phyloP scores from a whole-genome alignment of 2,329 filamentous ascomycete species.

The Pseudonectria foliicola region DNA sequence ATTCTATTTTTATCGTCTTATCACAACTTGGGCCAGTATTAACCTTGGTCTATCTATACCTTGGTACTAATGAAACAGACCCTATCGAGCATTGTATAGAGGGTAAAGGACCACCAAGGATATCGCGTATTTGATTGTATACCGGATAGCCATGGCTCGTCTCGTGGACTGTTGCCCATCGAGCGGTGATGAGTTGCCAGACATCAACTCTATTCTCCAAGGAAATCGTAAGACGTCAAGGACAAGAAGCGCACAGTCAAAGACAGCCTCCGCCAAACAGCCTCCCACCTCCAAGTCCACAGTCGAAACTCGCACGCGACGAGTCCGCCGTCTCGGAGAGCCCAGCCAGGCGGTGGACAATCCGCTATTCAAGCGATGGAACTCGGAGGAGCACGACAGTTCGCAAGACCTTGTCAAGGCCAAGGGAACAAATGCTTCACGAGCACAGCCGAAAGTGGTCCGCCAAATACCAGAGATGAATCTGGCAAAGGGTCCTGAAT shows the following conservation, averaged over 20 bases:
- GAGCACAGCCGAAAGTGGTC: constrained; percentile 2
- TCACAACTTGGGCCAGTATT: neutral
- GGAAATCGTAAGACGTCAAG: constrained; percentile 7
- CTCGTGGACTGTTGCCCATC: constrained; percentile 23
- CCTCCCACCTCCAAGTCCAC: constrained; percentile 18
- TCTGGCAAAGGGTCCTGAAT: neutral
- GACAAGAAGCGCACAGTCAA: constrained; percentile 8
- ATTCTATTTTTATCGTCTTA: too few relatives aligned
- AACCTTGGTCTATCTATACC: neutral
- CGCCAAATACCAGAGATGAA: neutral
- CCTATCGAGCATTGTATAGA: too few relatives aligned
- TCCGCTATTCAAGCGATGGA: constrained; percentile 28
- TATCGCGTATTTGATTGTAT: neutral
- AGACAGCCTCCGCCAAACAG: constrained; percentile 8
- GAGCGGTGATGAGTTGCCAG: constrained; percentile 37
- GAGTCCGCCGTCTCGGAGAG: constrained; percentile 25
- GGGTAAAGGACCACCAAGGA: neutral
- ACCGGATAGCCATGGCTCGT: constrained; percentile 19
- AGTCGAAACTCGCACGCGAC: constrained; percentile 18
- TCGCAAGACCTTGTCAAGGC: neutral
- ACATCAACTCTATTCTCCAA: constrained; percentile 26
- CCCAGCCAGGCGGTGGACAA: constrained; percentile 17
- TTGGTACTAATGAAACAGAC: neutral
- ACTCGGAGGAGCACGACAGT: constrained; percentile 13
- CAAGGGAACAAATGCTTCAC: neutral